Evolutionary conservation across 2,329 filamentous ascomycete species (phyloP), one percentile per base, ranked within the genome.

Genomic region (Trichoderma pleuroti): DNA sequence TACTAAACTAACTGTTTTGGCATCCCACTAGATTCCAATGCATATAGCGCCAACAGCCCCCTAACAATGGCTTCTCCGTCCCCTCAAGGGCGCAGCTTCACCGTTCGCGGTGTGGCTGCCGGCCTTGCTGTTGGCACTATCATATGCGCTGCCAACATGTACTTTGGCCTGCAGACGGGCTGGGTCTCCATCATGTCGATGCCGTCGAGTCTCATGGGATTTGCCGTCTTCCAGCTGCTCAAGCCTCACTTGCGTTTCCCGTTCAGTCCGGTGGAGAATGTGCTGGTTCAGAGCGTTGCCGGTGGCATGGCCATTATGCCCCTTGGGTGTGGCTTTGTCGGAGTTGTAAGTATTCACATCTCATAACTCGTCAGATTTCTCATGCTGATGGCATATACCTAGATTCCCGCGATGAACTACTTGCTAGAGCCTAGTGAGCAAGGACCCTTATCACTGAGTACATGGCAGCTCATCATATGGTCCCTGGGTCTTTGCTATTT

Each of bases 301-400:
- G 95, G 96, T 12, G 93, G 93, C 18, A 97, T 98, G 80, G 96
- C 95, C 1, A 97, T 97, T 6, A 98, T 98, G 93, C 96, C 96
- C 0, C 83, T 99, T 12, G 95, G 95, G 1, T 97, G 95, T 76
- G 96, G 96, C 1, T 97, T 98, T 78, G 95, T 98, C 21, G 95
- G 95, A 6, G 94, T 98, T 10, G 84, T 88, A 76, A 76, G 85
- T 39, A n/a, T 28, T 82, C n/a, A 10, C 28, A 61, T 54, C 28
- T 24, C 36, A 46, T 26, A 18, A 3, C 39, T 70, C 21, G 39
- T 36, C 28, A 39, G 18, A 49, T 52, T 61, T 30, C 56, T 60
- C 49, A 52, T 71, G 63, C 72, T 73, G 46, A 68, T 42, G 21
- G 10, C 4, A 14, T 54, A 10, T 72, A n/a, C n/a, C n/a, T n/a